Evolutionary conservation across 2,329 filamentous ascomycete genomes (phyloP).

Genomic region (Colletotrichum shisoi): DNA sequence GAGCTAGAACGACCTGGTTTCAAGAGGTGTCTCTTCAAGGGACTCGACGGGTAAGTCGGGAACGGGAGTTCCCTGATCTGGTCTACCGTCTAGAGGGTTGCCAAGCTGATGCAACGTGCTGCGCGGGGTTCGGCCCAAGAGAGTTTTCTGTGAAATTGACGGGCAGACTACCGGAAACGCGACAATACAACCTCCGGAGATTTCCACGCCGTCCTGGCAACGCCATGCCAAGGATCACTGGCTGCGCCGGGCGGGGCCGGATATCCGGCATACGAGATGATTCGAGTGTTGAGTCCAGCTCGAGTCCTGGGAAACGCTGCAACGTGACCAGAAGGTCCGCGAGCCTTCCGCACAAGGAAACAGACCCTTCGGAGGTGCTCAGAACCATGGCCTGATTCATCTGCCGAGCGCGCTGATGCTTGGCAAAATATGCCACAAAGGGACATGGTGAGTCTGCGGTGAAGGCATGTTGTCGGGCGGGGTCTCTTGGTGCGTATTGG

Average conservation of each 20-base stretch:
- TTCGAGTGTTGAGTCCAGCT: slow-evolving; percentile 7
- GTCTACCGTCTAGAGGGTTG: not conserved
- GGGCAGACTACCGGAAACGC: not conserved
- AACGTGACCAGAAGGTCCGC: not conserved
- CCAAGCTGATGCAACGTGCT: slow-evolving; percentile 10
- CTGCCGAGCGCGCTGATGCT: slow-evolving; percentile 2
- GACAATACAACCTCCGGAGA: slow-evolving; percentile 4
- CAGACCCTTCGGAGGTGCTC: not conserved
- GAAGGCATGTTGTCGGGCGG: slow-evolving; percentile 9
- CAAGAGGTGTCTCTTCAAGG: not conserved
- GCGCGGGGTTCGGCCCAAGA: slow-evolving; percentile 8
- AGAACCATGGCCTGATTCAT: slow-evolving; percentile 18
- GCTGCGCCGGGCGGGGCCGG: slow-evolving; percentile 20
- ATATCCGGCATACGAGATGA: slow-evolving; percentile 18
- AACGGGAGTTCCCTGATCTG: slow-evolving; percentile 7
- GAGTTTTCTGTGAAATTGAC: slow-evolving; percentile 7
- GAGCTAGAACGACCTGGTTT: not conserved
- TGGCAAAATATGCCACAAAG: not conserved
- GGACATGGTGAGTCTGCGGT: not conserved
- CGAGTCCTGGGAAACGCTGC: not conserved
- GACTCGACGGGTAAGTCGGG: not conserved
- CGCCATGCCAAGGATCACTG: slow-evolving; percentile 18
- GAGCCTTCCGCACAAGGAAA: not conserved
- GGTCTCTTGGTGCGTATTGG: slow-evolving; percentile 15
- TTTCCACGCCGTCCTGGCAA: slow-evolving; percentile 14